phyloP scores from a whole-genome alignment of 23 red algal genomes.

The Gracilaria caudata region DNA sequence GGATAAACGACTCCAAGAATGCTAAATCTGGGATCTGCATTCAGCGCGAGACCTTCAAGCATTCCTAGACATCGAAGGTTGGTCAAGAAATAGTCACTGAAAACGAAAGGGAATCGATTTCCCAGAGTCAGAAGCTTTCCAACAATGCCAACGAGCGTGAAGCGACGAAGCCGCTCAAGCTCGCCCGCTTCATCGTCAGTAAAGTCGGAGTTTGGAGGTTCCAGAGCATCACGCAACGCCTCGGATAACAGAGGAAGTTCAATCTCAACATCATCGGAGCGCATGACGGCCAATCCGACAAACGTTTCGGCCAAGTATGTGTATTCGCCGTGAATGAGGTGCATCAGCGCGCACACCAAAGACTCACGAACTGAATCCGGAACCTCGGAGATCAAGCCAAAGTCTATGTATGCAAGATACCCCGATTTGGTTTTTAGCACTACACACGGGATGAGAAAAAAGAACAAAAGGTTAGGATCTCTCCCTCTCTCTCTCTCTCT shows the following conservation, averaged over 20 bases:
- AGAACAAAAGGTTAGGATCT: not conserved
- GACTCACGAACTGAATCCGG: constrained; percentile 67
- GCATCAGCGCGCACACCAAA: constrained; percentile 87
- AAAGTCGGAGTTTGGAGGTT: constrained; percentile 40
- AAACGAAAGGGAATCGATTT: constrained; percentile 83
- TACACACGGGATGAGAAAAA: not conserved
- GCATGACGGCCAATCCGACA: constrained; percentile 82
- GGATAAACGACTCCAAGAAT: constrained; percentile 91
- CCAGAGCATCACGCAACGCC: constrained; percentile 76
- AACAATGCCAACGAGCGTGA: constrained; percentile 81
- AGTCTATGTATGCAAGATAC: constrained; percentile 86
- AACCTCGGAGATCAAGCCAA: constrained; percentile 78
- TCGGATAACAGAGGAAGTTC: constrained; percentile 68
- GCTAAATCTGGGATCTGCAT: constrained; percentile 83
- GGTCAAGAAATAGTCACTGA: constrained; percentile 78
- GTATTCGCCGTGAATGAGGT: constrained; percentile 93
- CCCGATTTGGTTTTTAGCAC: constrained; percentile 63
- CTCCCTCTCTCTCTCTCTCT: not conserved
- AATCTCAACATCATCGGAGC: constrained; percentile 81
- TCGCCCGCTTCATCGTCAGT: constrained; percentile 27
- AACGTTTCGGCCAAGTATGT: constrained; percentile 84
- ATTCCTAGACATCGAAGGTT: constrained; percentile 80
- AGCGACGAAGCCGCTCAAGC: constrained; percentile 43
- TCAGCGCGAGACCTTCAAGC: constrained; percentile 89
- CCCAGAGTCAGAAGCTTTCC: constrained; percentile 73